Evolutionary conservation across 768 basidiomycete genomes (phyloP).

Genomic region (Leucocoprinus sp.): DNA sequence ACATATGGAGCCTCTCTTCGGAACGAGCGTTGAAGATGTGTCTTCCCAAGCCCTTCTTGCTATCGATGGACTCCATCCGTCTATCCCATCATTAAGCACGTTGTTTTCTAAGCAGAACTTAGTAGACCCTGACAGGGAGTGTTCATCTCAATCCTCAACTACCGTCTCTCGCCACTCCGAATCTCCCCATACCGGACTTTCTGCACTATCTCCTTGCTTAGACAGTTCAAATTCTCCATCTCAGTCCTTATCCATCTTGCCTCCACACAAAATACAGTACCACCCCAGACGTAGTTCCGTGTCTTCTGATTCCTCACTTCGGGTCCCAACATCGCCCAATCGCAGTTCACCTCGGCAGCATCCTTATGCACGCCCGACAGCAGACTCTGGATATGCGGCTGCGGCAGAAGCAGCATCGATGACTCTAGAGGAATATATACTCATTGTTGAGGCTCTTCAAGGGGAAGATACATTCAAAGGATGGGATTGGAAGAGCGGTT

Average conservation of each 20-base stretch:
- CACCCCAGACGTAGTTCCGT: neutral
- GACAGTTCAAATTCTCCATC: neutral
- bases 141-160: neutral
- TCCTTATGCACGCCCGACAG: neutral
- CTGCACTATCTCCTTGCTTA: too few species aligned
- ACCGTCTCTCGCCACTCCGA: too few species aligned
- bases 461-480: neutral
- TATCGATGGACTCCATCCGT: neutral
- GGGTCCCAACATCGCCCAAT: neutral
- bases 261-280: neutral
- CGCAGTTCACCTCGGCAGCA: neutral
- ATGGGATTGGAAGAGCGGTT: neutral
- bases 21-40: neutral
- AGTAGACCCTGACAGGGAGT: neutral
- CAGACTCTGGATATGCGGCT: neutral
- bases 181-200: too few species aligned
- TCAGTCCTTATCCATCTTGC: neutral
- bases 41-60: neutral
- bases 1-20: constrained; percentile 6
- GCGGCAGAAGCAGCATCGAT: too few species aligned
- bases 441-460: neutral
- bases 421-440: too few species aligned
- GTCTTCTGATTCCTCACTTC: too few species aligned
- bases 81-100: neutral
- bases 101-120: neutral